Evolutionary conservation across 768 basidiomycete genomes (phyloP).

Genomic region (Melanogaster broomeanus): DNA sequence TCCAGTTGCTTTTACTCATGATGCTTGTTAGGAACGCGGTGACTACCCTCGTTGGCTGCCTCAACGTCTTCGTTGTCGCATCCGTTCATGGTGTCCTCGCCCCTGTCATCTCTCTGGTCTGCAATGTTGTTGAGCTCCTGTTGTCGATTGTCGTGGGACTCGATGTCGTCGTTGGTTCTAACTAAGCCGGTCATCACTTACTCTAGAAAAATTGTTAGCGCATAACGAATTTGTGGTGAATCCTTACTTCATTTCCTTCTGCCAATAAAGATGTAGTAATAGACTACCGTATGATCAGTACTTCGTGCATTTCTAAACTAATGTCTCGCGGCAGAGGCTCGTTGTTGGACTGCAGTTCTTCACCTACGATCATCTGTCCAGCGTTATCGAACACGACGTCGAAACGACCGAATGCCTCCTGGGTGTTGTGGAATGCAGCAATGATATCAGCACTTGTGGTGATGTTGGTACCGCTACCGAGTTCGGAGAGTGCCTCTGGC

Average conservation of each 20-base stretch:
- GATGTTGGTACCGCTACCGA: slow-evolving; percentile 34
- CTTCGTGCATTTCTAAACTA: too few relatives aligned
- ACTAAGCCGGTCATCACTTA: slow-evolving; percentile 1
- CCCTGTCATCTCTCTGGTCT: slow-evolving; percentile 7
- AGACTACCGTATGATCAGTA: too few relatives aligned
- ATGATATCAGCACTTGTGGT: slow-evolving; percentile 23
- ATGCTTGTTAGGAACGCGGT: background rate
- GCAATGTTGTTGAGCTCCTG: background rate
- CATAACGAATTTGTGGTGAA: slow-evolving; percentile 10
- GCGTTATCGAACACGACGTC: slow-evolving; percentile 44
- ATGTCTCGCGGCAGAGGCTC: too few relatives aligned
- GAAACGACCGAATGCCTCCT: slow-evolving; percentile 34
- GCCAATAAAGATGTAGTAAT: too few relatives aligned
- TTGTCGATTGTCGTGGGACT: slow-evolving; percentile 2
- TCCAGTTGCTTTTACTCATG: background rate
- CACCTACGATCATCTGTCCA: slow-evolving; percentile 25
- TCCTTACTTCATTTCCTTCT: too few relatives aligned
- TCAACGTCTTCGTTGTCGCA: slow-evolving; percentile 6
- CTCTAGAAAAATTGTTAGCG: background rate
- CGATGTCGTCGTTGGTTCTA: background rate
- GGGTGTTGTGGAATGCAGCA: slow-evolving; percentile 28
- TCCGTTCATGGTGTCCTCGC: slow-evolving; percentile 7
- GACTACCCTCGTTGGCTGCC: slow-evolving; percentile 9
- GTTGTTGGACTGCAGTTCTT: too few relatives aligned
- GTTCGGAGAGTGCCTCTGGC: slow-evolving; percentile 35